These are phyloP conservation scores for Pythium oligandrum DNA, from an alignment of 352 stramenopile genomes.

Conservation along the genomic window DNA sequence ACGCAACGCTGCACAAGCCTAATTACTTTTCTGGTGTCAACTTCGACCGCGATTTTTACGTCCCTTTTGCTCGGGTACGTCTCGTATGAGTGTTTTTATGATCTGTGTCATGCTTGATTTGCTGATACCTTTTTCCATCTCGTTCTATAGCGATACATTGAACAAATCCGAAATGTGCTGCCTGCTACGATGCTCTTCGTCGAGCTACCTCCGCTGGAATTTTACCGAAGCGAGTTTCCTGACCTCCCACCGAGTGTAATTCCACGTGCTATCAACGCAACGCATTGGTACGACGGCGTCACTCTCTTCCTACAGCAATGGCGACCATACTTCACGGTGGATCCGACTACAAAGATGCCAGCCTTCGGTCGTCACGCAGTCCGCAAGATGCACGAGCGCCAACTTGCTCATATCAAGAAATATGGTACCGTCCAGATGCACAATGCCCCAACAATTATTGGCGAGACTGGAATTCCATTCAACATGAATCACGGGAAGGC, in stretches of 20 bases:
- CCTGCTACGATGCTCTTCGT: slow-evolving; percentile 71
- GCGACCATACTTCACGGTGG: slow-evolving; percentile 70
- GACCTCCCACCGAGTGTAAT: slow-evolving; percentile 47
- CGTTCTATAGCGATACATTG: slow-evolving; percentile 32
- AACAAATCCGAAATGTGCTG: slow-evolving; percentile 52
- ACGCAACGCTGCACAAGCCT: slow-evolving; percentile 45
- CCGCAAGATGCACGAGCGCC: slow-evolving; percentile 44
- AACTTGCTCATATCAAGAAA: slow-evolving; percentile 53
- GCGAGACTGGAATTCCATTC: slow-evolving; percentile 69
- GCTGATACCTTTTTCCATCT: background rate
- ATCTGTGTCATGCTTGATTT: background rate
- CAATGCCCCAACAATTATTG: slow-evolving; percentile 58
- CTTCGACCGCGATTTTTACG: slow-evolving; percentile 80
- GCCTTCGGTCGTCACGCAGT: slow-evolving; percentile 65
- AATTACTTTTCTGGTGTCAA: slow-evolving; percentile 68
- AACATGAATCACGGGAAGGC: slow-evolving; percentile 52
- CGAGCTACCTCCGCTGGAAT: slow-evolving; percentile 76
- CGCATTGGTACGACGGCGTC: slow-evolving; percentile 90
- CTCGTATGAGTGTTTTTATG: background rate
- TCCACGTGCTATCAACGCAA: slow-evolving; percentile 75
- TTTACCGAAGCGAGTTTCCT: slow-evolving; percentile 61
- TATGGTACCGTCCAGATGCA: slow-evolving; percentile 51
- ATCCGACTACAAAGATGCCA: slow-evolving; percentile 53
- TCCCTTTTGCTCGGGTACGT: slow-evolving; percentile 66
- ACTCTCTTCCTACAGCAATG: slow-evolving; percentile 80